These are phyloP conservation scores for Leccinellum rugosiceps DNA, from an alignment of 768 basidiomycete species.

Conservation along the genomic window DNA sequence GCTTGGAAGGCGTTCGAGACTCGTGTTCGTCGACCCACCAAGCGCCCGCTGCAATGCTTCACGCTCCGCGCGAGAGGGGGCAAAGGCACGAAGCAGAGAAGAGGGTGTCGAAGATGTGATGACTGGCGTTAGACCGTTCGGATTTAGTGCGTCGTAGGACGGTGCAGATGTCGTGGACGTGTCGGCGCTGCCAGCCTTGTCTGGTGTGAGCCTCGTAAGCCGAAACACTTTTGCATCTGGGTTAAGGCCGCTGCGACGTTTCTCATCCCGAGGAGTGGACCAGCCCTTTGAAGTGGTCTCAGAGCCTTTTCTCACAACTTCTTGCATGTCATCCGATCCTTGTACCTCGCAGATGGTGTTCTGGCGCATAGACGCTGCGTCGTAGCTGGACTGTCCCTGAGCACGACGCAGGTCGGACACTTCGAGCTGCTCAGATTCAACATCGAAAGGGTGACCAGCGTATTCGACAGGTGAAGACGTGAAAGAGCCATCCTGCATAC, in stretches of 20 bases:
- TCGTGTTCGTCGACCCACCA: conserved; percentile 68
- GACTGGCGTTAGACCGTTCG: conserved; percentile 48
- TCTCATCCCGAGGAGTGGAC: conserved; percentile 46
- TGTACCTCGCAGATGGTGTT: conserved; percentile 34
- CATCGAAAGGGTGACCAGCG: conserved; percentile 25
- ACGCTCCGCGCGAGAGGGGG: conserved; percentile 84
- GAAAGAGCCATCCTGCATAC: conserved; percentile 21
- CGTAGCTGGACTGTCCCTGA: conserved; percentile 13
- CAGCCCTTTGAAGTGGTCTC: conserved; percentile 42
- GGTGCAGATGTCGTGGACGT: conserved; percentile 6
- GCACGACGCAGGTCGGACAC: conserved; percentile 43
- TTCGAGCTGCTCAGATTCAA: conserved; percentile 41
- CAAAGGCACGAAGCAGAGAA: conserved; percentile 74
- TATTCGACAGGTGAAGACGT: conserved; percentile 43
- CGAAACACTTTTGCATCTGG: conserved; percentile 85
- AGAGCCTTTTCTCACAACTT: conserved; percentile 8
- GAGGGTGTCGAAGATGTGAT: conserved; percentile 41
- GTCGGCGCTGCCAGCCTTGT: conserved; percentile 13
- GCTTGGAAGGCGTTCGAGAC: conserved; percentile 75
- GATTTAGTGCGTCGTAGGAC: conserved; percentile 57
- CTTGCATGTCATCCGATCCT: conserved; percentile 14
- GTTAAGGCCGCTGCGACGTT: conserved; percentile 68
- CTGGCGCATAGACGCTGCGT: conserved; percentile 24
- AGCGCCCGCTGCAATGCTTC: conserved; percentile 80
- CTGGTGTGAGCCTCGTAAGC: conserved; percentile 34